Evolutionary conservation across 345 rosid genomes (phyloP), one percentile per base, ranked within the genome.

Genomic region (Salix caprea): DNA sequence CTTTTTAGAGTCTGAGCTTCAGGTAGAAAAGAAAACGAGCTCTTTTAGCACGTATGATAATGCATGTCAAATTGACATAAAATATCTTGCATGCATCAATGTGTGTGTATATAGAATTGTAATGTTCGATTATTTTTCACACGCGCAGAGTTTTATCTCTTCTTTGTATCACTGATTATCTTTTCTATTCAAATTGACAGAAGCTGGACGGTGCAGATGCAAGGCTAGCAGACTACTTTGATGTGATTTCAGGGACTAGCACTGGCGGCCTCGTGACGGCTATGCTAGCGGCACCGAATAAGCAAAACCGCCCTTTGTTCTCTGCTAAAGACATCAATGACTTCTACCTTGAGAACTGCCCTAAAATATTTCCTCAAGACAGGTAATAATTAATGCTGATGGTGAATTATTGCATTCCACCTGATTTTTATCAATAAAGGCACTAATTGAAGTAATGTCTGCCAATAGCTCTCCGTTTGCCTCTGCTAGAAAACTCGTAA

Each of bases 191-290:
- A 28, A 65, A 65, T 44, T 65, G 50, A 71, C 83, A 92, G 96
- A 87, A 91, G 75, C 67, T 90, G 66, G 97, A 92, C 21, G 97
- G 97, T 5, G 82, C 86, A 74, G 77, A 87, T 21, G 93, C 91
- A 13, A 89, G 92, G 61, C 69, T 40, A 8, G 44, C 44, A 10
- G 42, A 39, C 8, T 39, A 39, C 42, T 39, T 39, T 39, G 42
- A 39, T 39, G 42, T 39, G 42, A 39, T 39, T 39, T 39, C 42
- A 39, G 42, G 42, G 42, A 39, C 42, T 39, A 39, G 42, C 42
- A 39, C 42, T 39, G 42, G 42, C 42, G 42, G 42, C 11, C 42
- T 39, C 42, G 42, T 92, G 24, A 84, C 92, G 0, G 89, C 92
- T 50, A 92, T 92, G 97, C 81, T 92, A 3, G 82, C 91, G 0